phyloP scores from a whole-genome alignment of 176 grass and related monocot genomes.

The Triticum monococcum region DNA sequence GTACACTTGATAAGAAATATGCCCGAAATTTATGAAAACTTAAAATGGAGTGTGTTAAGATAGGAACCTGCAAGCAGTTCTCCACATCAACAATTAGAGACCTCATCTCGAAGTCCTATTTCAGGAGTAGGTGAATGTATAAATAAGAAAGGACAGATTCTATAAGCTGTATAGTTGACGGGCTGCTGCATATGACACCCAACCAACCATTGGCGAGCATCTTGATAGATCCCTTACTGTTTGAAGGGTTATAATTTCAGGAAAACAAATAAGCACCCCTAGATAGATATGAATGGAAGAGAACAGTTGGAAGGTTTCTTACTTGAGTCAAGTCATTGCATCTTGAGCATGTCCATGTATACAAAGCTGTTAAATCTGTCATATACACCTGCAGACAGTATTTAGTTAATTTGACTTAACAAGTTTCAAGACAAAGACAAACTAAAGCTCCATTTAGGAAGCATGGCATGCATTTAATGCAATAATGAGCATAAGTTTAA shows the following conservation, averaged over 20 bases:
- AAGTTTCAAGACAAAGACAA: not conserved
- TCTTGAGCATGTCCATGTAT: constrained; percentile 76
- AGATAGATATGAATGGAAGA: constrained; percentile 21
- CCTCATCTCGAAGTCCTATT: constrained; percentile 89
- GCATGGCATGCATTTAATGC: not conserved
- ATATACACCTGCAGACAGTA: constrained; percentile 50
- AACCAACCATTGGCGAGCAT: not conserved
- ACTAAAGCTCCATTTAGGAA: not conserved
- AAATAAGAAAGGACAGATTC: not conserved
- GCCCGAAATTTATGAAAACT: not conserved
- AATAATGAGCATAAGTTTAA: constrained; percentile 26
- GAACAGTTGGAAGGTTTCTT: constrained; percentile 29
- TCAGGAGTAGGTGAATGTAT: constrained; percentile 24
- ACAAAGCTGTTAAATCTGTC: constrained; percentile 66
- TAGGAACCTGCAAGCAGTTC: constrained; percentile 86
- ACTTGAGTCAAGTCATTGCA: constrained; percentile 85
- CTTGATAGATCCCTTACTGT: not conserved
- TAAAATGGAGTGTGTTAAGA: constrained; percentile 21
- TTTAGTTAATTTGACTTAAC: not conserved
- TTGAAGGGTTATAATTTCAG: not conserved
- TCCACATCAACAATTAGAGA: constrained; percentile 84
- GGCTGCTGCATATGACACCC: not conserved
- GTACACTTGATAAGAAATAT: constrained; percentile 3
- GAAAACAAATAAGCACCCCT: not conserved
- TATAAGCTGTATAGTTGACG: not conserved